Conservation (phyloP, 2,329 filamentous ascomycete genomes). For the Hypomyces rosellus region DNA sequence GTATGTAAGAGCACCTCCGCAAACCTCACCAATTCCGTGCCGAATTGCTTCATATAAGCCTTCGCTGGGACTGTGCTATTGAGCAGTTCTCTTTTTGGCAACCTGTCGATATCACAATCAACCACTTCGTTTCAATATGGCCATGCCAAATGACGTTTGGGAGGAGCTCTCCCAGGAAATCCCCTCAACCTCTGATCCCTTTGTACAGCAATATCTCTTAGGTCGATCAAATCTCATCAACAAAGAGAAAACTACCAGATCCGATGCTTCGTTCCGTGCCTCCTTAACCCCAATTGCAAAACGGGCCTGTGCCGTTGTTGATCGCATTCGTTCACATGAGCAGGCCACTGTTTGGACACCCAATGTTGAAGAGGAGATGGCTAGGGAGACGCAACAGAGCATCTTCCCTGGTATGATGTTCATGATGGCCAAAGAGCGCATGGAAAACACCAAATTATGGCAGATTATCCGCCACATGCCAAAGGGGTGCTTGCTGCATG, state of each 20-base stretch:
- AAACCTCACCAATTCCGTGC: background rate
- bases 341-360: constrained; percentile 69
- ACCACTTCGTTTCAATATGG: constrained; percentile 20
- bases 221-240: constrained; percentile 70
- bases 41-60: constrained; percentile 6
- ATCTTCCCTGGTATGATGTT: constrained; percentile 94
- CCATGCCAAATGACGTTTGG: constrained; percentile 52
- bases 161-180: constrained; percentile 50
- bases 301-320: constrained; percentile 73
- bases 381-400: constrained; percentile 53
- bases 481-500: constrained; percentile 80
- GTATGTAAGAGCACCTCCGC: background rate
- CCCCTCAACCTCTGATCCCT: constrained; percentile 58
- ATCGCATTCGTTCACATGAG: constrained; percentile 72
- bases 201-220: constrained; percentile 74
- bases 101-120: background rate
- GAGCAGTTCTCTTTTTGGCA: too few species aligned
- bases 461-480: constrained; percentile 79
- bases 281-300: constrained; percentile 72
- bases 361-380: constrained; percentile 63
- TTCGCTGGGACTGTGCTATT: background rate
- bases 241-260: constrained; percentile 76
- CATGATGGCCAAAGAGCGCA: constrained; percentile 72
- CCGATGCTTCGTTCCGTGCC: constrained; percentile 64
- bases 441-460: constrained; percentile 82